These are phyloP conservation scores for Ustilago hordei DNA, from an alignment of 1,284 basidiomycete genomes.

Conservation along the genomic window DNA sequence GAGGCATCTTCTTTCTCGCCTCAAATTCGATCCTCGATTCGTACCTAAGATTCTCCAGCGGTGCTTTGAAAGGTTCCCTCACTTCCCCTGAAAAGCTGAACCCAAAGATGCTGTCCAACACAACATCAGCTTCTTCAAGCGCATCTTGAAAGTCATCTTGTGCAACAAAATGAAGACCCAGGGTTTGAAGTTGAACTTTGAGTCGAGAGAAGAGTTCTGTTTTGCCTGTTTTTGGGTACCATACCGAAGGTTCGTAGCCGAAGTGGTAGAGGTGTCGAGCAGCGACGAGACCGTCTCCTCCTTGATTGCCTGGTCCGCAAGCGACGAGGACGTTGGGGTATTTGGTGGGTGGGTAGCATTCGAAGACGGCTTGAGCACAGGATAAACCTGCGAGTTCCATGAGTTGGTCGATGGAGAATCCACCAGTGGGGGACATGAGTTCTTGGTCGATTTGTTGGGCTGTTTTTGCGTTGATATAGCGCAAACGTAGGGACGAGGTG, in stretches of 20 bases:
- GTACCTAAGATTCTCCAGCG: slow-evolving; percentile 76
- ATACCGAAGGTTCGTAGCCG: slow-evolving; percentile 62
- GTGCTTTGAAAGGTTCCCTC: slow-evolving; percentile 86
- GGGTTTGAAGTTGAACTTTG: slow-evolving; percentile 86
- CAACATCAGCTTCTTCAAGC: slow-evolving; percentile 78
- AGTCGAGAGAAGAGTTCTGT: slow-evolving; percentile 74
- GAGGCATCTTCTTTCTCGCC: slow-evolving; percentile 53
- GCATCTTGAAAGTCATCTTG: slow-evolving; percentile 73
- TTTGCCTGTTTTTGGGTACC: slow-evolving; percentile 66
- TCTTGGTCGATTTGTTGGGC: slow-evolving; percentile 62
- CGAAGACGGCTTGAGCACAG: slow-evolving; percentile 88
- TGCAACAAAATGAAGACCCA: slow-evolving; percentile 76
- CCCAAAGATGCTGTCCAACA: slow-evolving; percentile 95
- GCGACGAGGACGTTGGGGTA: slow-evolving; percentile 86
- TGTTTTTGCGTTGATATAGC: slow-evolving; percentile 58
- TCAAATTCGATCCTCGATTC: slow-evolving; percentile 63
- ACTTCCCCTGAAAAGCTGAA: slow-evolving; percentile 87
- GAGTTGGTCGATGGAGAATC: slow-evolving; percentile 74
- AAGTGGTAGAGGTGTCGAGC: slow-evolving; percentile 81
- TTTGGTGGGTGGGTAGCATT: slow-evolving; percentile 78
- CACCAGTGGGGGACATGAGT: slow-evolving; percentile 60
- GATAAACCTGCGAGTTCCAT: slow-evolving; percentile 99
- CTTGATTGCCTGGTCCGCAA: slow-evolving; percentile 87
- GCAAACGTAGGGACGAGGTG: slow-evolving; percentile 32
- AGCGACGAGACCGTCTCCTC: slow-evolving; percentile 96